A percentile compares a stretch with the other conserved stretches of the same genome.
Evolutionary conservation across 805 yeast species (phyloP).

Genomic region (Aciculoconidium aculeatum): DNA sequence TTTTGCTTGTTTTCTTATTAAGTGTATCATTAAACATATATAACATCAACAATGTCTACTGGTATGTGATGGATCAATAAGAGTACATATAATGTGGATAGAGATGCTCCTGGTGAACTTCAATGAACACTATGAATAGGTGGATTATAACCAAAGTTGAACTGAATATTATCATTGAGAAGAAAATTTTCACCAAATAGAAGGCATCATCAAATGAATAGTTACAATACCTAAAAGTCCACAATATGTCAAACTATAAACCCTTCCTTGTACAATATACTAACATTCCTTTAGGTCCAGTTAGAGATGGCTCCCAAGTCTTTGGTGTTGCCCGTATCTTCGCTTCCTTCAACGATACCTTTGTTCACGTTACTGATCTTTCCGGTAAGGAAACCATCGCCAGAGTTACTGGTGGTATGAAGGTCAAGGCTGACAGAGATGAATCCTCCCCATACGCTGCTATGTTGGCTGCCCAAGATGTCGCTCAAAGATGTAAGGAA

Average conservation of each 20-base stretch:
- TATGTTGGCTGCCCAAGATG: conserved; percentile 99
- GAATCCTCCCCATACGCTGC: conserved; percentile 99
- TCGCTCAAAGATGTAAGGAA: conserved; percentile 97
- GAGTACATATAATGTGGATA: no score
- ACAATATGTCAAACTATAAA: no score
- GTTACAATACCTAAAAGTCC: no score
- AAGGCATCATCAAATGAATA: no score
- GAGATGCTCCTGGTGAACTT: no score
- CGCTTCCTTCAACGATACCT: conserved; percentile 99
- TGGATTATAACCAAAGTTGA: background rate
- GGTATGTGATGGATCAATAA: conserved; percentile 9
- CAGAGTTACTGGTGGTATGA: conserved; percentile 99
- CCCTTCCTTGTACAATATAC: no score
- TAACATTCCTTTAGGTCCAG: conserved; percentile 27
- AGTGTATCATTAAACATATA: conserved; percentile 11
- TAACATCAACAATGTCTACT: conserved; percentile 14
- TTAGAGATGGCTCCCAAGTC: conserved; percentile 94
- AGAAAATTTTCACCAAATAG: background rate
- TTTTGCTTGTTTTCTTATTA: conserved; percentile 6
- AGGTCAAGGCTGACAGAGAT: conserved; percentile 99
- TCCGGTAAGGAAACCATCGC: conserved; percentile 99
- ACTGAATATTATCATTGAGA: background rate
- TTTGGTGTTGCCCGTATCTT: conserved; percentile 99
- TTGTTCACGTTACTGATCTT: conserved; percentile 98
- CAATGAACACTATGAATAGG: no score